Conservation (phyloP, 2,329 filamentous ascomycete species). For the Colletotrichum sp. region DNA sequence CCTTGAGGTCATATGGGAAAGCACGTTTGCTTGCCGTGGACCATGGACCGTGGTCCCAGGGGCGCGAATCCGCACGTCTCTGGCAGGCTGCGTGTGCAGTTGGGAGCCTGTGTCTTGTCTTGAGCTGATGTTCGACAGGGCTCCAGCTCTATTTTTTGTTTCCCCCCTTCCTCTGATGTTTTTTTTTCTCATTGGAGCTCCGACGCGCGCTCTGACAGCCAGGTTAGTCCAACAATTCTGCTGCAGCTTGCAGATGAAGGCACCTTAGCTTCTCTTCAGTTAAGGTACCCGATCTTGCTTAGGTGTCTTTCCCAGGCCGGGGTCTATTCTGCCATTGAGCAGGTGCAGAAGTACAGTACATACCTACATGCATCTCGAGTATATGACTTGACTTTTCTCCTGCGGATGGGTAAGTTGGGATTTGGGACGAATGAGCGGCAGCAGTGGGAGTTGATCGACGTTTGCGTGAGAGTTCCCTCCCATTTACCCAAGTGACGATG, state of each 20-base stretch:
- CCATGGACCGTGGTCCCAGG: not conserved
- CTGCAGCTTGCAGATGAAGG: conserved; percentile 2
- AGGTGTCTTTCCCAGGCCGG: not conserved
- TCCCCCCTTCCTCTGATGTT: not conserved
- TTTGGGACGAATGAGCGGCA: not conserved
- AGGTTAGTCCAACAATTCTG: not conserved
- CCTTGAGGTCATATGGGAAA: conserved; percentile 12
- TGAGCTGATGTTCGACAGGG: not conserved
- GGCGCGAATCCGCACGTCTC: not conserved
- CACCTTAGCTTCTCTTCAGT: conserved; percentile 4
- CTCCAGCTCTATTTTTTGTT: not conserved
- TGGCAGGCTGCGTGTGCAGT: not conserved
- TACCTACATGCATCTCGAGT: not conserved
- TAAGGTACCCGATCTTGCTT: not conserved
- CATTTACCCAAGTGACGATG: not conserved
- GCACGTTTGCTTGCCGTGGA: not conserved
- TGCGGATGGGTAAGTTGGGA: not conserved
- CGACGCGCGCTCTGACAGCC: conserved; percentile 15
- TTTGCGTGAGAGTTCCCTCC: not conserved
- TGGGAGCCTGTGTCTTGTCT: not conserved
- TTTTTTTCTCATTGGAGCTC: not conserved
- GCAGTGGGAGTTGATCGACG: not conserved
- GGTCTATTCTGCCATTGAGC: not conserved
- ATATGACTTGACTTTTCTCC: not conserved
- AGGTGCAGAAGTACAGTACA: not conserved